Base-by-base conservation (phyloP, 352 stramenopile species). In the Saprolegnia diclina region DNA sequence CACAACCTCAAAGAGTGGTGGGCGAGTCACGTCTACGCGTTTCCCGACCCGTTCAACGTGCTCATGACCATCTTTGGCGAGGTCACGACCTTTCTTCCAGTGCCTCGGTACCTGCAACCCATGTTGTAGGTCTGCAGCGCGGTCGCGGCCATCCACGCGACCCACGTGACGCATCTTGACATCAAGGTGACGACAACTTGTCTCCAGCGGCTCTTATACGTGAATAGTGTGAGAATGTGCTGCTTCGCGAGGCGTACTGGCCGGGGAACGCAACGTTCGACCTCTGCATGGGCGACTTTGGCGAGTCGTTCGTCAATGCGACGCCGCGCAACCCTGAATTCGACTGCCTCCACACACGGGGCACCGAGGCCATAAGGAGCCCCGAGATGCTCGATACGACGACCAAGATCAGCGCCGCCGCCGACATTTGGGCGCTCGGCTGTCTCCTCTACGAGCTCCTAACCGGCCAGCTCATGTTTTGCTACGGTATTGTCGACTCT, bases 351-450 rank as follows among this genome's bases (percentile, higher is more conserved):
- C 53, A 61, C 24, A 18, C 83, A 4, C 76, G 84, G 65, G 84
- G 84, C 10, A 92, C 84, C 0, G 84, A 92, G 69, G 82, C 84
- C 3, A 88, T 91, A 62, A 88, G 90, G 69, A 90, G 82, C 42
- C 84, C 84, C 7, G 84, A 92, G 62, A 88, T 91, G 70, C 67
- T 91, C 24, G 50, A 64, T 7, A 45, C 57, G 6, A 65, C 73
- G 40, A 65, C 68, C 5, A 71, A 56, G 24, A 74, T 90, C n/a
- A 80, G 76, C 0, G 68, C 72, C 19, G 78, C 79, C 5, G 83
- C 79, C 13, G 84, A 92, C 63, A 63, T 89, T 10, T 92, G 84
- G 84, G 90, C 84, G 10, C 59, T 90, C 19, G 82, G 84, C 0
- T 90, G 82, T 37, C 65, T 92, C 26, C 65, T 92, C 1, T 90